phyloP scores from a whole-genome alignment of 2,329 filamentous ascomycete genomes.

The Cordyceps tenuipes region DNA sequence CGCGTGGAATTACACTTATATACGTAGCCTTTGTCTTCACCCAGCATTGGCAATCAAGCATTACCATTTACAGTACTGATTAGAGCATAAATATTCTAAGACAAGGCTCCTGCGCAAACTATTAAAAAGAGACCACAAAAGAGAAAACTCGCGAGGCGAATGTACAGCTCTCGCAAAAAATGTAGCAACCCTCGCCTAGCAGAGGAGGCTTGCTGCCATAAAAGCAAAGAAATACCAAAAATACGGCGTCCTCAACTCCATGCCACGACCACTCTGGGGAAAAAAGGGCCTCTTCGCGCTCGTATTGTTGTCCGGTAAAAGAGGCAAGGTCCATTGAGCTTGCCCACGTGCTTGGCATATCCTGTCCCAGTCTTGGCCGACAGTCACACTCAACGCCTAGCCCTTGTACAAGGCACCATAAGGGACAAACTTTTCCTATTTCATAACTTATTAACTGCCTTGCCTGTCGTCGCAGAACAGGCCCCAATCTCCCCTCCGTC shows the following conservation, averaged over 20 bases:
- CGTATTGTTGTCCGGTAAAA: background rate
- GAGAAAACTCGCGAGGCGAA: slow-evolving; percentile 7
- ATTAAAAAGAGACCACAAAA: slow-evolving; percentile 11
- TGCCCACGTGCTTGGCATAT: background rate
- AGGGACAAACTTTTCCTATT: slow-evolving; percentile 9
- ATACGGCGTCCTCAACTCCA: background rate
- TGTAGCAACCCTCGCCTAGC: slow-evolving; percentile 3
- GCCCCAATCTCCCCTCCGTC: background rate
- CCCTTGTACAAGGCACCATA: slow-evolving; percentile 6
- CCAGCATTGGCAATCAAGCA: background rate
- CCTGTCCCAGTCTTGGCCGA: background rate
- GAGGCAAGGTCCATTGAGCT: background rate
- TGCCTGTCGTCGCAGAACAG: background rate
- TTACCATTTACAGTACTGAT: background rate
- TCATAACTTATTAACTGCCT: slow-evolving; percentile 9
- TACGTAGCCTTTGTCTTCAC: background rate
- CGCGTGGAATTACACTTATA: no score
- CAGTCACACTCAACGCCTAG: background rate
- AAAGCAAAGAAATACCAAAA: slow-evolving; percentile 8
- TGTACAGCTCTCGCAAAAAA: background rate
- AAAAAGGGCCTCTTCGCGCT: background rate
- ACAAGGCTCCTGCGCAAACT: slow-evolving; percentile 12
- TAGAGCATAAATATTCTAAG: slow-evolving; percentile 11
- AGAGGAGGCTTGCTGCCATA: background rate
- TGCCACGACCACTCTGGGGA: background rate